Conservation (phyloP, 1,284 basidiomycete species). For the Microstroma glucosiphilum region DNA sequence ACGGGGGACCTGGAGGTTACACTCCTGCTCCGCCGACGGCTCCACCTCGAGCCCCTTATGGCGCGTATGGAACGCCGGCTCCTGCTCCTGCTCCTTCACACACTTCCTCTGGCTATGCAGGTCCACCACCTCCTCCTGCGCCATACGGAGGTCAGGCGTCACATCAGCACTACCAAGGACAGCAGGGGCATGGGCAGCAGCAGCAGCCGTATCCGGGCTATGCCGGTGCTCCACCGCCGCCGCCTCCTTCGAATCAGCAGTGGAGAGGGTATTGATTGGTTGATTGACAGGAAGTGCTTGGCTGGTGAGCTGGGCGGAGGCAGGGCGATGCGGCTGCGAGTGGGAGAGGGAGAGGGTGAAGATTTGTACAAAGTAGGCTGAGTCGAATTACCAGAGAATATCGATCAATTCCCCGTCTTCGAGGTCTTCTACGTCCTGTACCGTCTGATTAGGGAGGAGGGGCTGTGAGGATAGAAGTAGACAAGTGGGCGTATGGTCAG, state of each 20-base stretch:
- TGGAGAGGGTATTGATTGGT: slow-evolving; percentile 1
- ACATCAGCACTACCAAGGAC: neutral
- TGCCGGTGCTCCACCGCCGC: neutral
- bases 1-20: too few relatives aligned
- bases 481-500: too few relatives aligned
- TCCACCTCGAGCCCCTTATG: neutral
- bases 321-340: neutral
- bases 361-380: neutral
- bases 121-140: neutral
- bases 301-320: neutral
- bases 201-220: neutral
- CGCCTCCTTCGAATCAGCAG: neutral
- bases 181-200: too few relatives aligned
- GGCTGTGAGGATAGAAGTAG: too few relatives aligned
- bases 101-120: too few relatives aligned
- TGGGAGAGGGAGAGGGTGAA: neutral
- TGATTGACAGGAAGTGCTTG: neutral
- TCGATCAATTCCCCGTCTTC: neutral
- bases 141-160: too few relatives aligned
- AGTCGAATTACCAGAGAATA: neutral
- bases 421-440: neutral
- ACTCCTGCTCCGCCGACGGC: too few relatives aligned
- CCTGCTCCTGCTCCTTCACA: too few relatives aligned
- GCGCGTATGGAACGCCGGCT: neutral
- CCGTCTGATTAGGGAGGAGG: neutral